Conservation (phyloP, 2,329 filamentous ascomycete species). For the Colletotrichum sidae region DNA sequence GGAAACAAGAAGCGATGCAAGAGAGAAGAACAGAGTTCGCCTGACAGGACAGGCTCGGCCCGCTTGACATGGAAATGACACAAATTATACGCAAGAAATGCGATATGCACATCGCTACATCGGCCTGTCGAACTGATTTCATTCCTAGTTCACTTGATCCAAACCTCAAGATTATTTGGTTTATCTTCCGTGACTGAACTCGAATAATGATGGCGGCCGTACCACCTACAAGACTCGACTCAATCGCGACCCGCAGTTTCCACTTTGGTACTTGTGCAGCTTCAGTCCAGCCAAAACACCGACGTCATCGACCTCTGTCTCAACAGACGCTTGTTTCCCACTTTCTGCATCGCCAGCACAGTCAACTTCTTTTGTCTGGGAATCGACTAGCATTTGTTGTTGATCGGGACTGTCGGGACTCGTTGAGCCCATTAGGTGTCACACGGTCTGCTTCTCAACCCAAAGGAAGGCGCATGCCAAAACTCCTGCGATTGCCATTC, state of each 20-base stretch:
- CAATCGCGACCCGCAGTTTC: not conserved
- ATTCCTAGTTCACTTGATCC: no score
- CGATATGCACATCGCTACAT: not conserved
- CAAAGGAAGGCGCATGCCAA: no score
- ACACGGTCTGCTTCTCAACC: no score
- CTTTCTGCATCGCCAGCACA: slow-evolving; percentile 4
- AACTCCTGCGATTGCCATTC: no score
- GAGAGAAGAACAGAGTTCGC: not conserved
- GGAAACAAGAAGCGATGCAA: not conserved
- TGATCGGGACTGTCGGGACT: no score
- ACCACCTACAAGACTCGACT: no score
- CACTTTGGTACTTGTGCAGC: slow-evolving; percentile 17
- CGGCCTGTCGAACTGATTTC: no score
- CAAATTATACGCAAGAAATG: not conserved
- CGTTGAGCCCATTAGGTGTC: no score
- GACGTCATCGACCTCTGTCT: slow-evolving; percentile 12
- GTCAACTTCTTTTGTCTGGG: not conserved
- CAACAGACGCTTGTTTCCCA: slow-evolving; percentile 5
- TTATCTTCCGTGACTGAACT: no score
- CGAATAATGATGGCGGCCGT: no score
- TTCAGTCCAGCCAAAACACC: not conserved
- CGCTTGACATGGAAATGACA: slow-evolving; percentile 14
- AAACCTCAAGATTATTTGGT: no score
- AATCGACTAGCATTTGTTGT: no score
- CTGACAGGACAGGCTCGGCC: not conserved